phyloP scores from a whole-genome alignment of 352 stramenopile genomes.

The Phytophthora pinifolia region DNA sequence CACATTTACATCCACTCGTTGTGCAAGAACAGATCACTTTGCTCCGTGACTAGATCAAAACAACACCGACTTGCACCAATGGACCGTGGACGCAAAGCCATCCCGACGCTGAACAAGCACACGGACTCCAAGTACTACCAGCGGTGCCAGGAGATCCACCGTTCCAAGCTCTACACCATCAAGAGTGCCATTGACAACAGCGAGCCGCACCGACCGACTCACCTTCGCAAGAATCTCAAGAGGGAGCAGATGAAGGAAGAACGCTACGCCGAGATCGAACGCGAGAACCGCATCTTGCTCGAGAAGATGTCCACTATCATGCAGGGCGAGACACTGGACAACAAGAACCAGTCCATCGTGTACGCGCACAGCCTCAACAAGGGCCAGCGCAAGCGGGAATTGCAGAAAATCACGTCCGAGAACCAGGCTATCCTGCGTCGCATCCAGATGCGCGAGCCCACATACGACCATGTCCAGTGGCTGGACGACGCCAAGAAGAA shows the following conservation, averaged over 20 bases:
- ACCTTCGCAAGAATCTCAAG: slow-evolving; percentile 95
- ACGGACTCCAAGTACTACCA: slow-evolving; percentile 88
- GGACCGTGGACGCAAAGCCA: slow-evolving; percentile 84
- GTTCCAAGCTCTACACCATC: slow-evolving; percentile 76
- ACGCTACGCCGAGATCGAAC: slow-evolving; percentile 93
- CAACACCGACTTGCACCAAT: slow-evolving; percentile 29
- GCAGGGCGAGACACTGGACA: slow-evolving; percentile 85
- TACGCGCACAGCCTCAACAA: slow-evolving; percentile 89
- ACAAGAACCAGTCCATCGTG: slow-evolving; percentile 77
- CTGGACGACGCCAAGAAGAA: slow-evolving; percentile 87
- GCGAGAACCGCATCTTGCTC: slow-evolving; percentile 96
- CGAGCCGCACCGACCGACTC: slow-evolving; percentile 88
- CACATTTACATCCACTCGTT: slow-evolving; percentile 22
- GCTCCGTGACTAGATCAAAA: background rate
- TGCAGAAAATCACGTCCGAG: slow-evolving; percentile 86
- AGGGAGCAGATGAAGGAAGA: slow-evolving; percentile 97
- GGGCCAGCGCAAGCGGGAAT: slow-evolving; percentile 72
- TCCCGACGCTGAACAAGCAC: slow-evolving; percentile 88
- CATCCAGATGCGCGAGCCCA: slow-evolving; percentile 90
- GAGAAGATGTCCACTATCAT: slow-evolving; percentile 98
- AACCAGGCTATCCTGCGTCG: slow-evolving; percentile 88
- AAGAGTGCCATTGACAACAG: slow-evolving; percentile 96
- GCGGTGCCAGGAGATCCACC: slow-evolving; percentile 84
- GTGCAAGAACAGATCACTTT: slow-evolving; percentile 3
- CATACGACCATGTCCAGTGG: slow-evolving; percentile 91